Base-by-base conservation (phyloP, 1,284 basidiomycete genomes). In the Ustilago curta region DNA sequence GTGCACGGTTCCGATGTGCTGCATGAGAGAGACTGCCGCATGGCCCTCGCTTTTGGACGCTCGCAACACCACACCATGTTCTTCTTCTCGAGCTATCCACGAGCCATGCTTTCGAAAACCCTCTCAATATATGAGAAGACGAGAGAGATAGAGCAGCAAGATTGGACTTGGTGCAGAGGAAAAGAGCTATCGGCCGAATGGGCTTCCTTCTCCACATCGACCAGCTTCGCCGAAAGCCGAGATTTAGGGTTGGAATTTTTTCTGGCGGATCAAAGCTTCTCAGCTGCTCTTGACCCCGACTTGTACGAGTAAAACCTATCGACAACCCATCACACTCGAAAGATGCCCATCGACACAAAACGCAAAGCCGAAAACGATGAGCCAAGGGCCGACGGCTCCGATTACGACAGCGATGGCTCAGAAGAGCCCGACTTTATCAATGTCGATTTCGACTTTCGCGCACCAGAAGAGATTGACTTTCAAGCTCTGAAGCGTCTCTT, bases 371-470 rank as follows among this genome's bases (percentile, higher is more conserved):
- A 72, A 39, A 45, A 66, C 54, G 62, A 71, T 2, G 69, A 76
- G 50, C 74, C 74, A 21, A 55, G 59, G 42, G 23, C 68, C 9
- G 68, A 68, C 18, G 68, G 61, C 31, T 76, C 73, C 5, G 74
- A 76, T 47, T 66, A 76, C 66, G 70, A 76, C 53, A 62, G 58
- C 44, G 74, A 76, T 21, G 62, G 55, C 14, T 74, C 71, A 0
- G 66, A 70, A 52, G 70, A 72, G 16, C 74, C 74, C 44, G 74
- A 81, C 52, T 78, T 82, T 32, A 81, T 84, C 77, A 82, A 84
- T 62, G 83, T 84, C 61, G 77, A 80, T 53, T 84, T 84, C 50
- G 80, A 82, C 68, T 84, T 83, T 35, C 69, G 64, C 5, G 69
- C 81, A 7, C 81, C 81, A 9, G 62, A 66, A 40, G 78, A 80